A percentile compares a stretch with the other conserved stretches of the same genome.
Conservation (phyloP, 2,329 filamentous ascomycete genomes). For the Cordyceps tenuipes region DNA sequence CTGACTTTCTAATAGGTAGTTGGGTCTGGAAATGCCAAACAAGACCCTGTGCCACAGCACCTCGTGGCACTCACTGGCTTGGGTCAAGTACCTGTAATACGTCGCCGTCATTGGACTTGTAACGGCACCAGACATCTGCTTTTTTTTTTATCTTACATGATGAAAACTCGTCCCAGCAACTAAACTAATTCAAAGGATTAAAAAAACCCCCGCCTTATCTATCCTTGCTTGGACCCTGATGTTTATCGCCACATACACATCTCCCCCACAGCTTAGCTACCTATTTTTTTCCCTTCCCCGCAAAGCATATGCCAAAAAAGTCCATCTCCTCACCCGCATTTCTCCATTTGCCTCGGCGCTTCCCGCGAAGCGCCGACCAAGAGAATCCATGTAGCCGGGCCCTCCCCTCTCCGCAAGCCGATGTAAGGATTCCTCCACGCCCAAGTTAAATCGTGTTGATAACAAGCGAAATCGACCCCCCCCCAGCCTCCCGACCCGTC, state of each 20-base stretch:
- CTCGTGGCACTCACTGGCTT: not conserved
- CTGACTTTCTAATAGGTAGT: too few species aligned
- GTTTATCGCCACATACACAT: not conserved
- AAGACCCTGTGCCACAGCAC: too few species aligned
- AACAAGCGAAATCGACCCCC: too few species aligned
- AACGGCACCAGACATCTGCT: not conserved
- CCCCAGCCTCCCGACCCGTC: not conserved
- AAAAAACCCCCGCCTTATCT: not conserved
- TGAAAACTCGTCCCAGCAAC: not conserved
- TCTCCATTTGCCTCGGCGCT: constrained; percentile 1
- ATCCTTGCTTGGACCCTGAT: not conserved
- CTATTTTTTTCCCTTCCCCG: not conserved
- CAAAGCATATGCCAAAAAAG: constrained; percentile 3
- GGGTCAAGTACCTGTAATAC: not conserved
- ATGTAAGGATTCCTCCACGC: not conserved
- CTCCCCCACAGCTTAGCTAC: not conserved
- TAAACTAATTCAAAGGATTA: not conserved
- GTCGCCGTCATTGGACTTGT: not conserved
- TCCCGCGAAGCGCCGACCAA: not conserved
- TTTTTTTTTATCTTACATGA: too few species aligned
- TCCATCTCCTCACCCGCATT: not conserved
- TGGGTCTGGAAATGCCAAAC: too few species aligned
- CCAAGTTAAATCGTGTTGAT: not conserved
- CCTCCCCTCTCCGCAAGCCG: not conserved
- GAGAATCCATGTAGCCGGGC: not conserved